Evolutionary conservation across 2,329 filamentous ascomycete species (phyloP).

Genomic region (Diaporthe velutina): DNA sequence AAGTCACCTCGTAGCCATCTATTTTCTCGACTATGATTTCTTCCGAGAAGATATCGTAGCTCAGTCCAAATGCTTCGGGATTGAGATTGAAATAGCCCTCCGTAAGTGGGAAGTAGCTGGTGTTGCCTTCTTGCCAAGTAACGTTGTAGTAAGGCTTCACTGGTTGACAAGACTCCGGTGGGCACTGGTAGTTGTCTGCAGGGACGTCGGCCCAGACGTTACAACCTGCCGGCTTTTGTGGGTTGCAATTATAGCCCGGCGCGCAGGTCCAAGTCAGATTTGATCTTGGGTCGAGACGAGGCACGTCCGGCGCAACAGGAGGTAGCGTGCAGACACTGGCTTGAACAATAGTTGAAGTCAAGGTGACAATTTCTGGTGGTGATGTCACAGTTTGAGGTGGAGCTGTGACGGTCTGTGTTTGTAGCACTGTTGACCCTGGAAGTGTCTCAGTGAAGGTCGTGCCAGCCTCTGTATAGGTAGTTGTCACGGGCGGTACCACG

Average conservation of each 20-base stretch:
- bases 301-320: slow-evolving; percentile 49
- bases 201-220: slow-evolving; percentile 65
- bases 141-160: slow-evolving; percentile 54
- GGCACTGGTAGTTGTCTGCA: slow-evolving; percentile 59
- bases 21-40: slow-evolving; percentile 53
- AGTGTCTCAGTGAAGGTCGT: slow-evolving; percentile 6
- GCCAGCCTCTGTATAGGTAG: slow-evolving; percentile 19
- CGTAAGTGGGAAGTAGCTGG: slow-evolving; percentile 64
- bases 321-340: slow-evolving; percentile 59
- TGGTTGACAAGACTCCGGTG: slow-evolving; percentile 57
- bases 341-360: slow-evolving; percentile 51
- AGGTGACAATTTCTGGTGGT: slow-evolving; percentile 45
- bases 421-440: neutral
- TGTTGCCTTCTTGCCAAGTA: slow-evolving; percentile 59
- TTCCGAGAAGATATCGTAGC: slow-evolving; percentile 71
- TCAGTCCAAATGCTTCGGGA: slow-evolving; percentile 72
- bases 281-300: slow-evolving; percentile 50
- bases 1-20: slow-evolving; percentile 55
- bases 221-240: slow-evolving; percentile 62
- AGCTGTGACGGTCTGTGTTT: slow-evolving; percentile 35
- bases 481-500: slow-evolving; percentile 39
- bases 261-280: slow-evolving; percentile 66
- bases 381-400: slow-evolving; percentile 44
- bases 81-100: slow-evolving; percentile 75
- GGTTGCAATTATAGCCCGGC: slow-evolving; percentile 66